These are phyloP conservation scores for Trichophyton schoenleinii DNA, from an alignment of 2,329 filamentous ascomycete genomes.

Conservation along the genomic window DNA sequence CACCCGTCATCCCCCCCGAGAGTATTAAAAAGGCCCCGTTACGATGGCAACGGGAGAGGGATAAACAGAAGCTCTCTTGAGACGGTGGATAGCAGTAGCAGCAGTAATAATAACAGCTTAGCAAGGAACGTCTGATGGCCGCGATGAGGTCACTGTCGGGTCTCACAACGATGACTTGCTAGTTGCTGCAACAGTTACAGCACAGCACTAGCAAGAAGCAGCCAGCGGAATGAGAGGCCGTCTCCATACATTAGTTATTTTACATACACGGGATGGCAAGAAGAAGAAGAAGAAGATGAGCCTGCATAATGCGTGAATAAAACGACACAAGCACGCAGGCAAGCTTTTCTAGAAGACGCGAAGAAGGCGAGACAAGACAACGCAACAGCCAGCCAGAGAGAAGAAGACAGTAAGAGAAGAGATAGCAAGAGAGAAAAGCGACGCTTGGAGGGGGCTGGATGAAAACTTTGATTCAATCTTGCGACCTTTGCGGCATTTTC, in stretches of 20 bases:
- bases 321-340: background rate
- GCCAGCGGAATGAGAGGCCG: background rate
- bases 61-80: background rate
- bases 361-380: background rate
- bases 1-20: background rate
- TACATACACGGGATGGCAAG: background rate
- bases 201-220: background rate
- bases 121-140: background rate
- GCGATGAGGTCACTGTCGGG: background rate
- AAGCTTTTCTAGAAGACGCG: conserved; percentile 3
- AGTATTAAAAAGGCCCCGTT: background rate
- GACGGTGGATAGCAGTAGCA: background rate
- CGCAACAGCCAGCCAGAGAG: too few species aligned
- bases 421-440: too few species aligned
- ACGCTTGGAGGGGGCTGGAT: background rate
- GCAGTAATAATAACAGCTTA: background rate
- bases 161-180: background rate
- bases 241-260: too few species aligned
- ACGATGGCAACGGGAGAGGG: background rate
- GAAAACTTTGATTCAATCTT: background rate
- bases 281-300: background rate
- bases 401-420: too few species aligned
- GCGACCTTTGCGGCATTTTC: background rate
- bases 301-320: background rate
- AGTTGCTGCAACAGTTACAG: background rate